Percentiles rank a stretch among this genome's conserved stretches.
Evolutionary conservation across 192 early-diverging fungal species (phyloP).

Genomic region (Phlyctochytrium planicorne): DNA sequence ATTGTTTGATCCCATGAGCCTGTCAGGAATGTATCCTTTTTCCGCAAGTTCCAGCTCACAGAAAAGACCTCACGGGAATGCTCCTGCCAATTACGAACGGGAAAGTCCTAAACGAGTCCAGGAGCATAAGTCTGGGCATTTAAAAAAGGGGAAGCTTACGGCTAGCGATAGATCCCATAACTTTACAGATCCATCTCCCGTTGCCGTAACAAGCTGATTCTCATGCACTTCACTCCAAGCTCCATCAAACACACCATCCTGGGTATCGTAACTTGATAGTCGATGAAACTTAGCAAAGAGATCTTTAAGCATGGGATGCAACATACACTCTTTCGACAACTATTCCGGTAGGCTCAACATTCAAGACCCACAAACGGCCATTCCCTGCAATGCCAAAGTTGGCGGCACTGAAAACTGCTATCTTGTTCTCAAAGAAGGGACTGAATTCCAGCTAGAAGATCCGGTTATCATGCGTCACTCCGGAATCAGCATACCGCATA

Average conservation of each 20-base stretch:
- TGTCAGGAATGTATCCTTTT: conserved; percentile 85
- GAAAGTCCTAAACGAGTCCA: conserved; percentile 63
- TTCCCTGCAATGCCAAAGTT: conserved; percentile 99
- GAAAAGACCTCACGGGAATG: conserved; percentile 92
- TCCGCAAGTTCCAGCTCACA: conserved; percentile 91
- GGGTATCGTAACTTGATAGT: conserved; percentile 81
- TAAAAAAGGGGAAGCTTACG: conserved; percentile 48
- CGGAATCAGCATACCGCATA: conserved; percentile 63
- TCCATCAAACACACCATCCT: conserved; percentile 94
- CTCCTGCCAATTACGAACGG: conserved; percentile 88
- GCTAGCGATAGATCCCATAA: conserved; percentile 86
- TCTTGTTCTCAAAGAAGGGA: conserved; percentile 87
- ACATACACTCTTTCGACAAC: conserved; percentile 66
- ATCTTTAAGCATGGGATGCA: neutral
- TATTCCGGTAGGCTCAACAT: conserved; percentile 43
- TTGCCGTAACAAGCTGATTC: conserved; percentile 85
- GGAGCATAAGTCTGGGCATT: neutral
- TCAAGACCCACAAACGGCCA: conserved; percentile 80
- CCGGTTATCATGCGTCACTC: neutral
- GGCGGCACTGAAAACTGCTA: conserved; percentile 84
- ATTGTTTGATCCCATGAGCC: conserved; percentile 95
- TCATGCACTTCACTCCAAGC: conserved; percentile 96
- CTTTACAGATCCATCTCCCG: conserved; percentile 94
- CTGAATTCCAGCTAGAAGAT: conserved; percentile 75
- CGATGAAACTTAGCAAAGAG: neutral